Evolutionary conservation across 495 filamentous ascomycete species (phyloP).

Genomic region (Penicillium cinerascens): DNA sequence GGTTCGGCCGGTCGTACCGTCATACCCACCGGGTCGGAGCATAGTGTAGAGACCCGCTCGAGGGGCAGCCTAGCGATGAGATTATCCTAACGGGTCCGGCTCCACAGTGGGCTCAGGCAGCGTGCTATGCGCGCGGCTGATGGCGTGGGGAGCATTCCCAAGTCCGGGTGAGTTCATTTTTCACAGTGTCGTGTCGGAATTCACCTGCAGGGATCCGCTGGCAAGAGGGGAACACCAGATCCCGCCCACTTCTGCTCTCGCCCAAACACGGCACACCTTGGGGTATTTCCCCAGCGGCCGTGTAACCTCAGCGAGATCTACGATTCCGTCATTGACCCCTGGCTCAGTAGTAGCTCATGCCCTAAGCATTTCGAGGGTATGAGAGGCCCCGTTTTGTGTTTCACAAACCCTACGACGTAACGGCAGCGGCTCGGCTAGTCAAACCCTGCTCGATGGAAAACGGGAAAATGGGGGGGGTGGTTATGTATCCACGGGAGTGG

Average conservation of each 20-base stretch:
- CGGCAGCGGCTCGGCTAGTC: slow-evolving; percentile 27
- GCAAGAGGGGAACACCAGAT: slow-evolving; percentile 9
- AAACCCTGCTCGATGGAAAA: slow-evolving; percentile 13
- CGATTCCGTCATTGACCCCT: neutral
- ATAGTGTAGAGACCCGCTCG: neutral
- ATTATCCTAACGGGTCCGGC: slow-evolving; percentile 1
- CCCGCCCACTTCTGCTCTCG: neutral
- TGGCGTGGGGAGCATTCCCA: slow-evolving; percentile 2
- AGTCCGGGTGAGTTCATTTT: neutral
- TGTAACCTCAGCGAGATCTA: slow-evolving; percentile 8
- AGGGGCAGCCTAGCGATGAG: neutral
- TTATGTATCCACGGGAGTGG: slow-evolving; percentile 7
- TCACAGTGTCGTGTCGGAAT: neutral
- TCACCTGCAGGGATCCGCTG: slow-evolving; percentile 9
- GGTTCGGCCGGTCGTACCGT: slow-evolving; percentile 1
- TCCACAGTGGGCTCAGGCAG: slow-evolving; percentile 18
- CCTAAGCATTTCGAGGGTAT: neutral
- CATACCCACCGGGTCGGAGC: neutral
- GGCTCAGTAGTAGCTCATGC: neutral
- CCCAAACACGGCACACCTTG: slow-evolving; percentile 8
- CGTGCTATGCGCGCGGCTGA: slow-evolving; percentile 27
- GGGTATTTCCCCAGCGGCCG: slow-evolving; percentile 7
- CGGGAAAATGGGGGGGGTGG: slow-evolving; percentile 1
- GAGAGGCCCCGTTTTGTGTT: slow-evolving; percentile 4
- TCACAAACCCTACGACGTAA: slow-evolving; percentile 19